Evolutionary conservation across 2,329 filamentous ascomycete genomes (phyloP).

Genomic region (Colletotrichum tofieldiae): DNA sequence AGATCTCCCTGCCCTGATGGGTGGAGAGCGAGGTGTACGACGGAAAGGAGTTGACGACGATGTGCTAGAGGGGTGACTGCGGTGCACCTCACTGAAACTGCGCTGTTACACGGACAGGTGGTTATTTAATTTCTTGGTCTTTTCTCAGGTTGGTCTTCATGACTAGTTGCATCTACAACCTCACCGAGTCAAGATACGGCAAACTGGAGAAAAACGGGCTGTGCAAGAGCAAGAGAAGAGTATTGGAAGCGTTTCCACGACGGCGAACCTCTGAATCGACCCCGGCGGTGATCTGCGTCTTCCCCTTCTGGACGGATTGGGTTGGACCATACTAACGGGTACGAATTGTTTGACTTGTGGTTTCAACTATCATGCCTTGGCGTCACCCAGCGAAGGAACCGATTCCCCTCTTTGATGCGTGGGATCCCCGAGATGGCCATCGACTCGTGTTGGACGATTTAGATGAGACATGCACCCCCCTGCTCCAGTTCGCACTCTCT

Average conservation of each 20-base stretch:
- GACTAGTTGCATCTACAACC: slow-evolving; percentile 19
- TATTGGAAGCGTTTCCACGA: slow-evolving; percentile 15
- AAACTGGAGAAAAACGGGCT: slow-evolving; percentile 2
- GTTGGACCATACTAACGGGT: slow-evolving; percentile 24
- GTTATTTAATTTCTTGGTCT: neutral
- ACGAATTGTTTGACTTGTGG: slow-evolving; percentile 31
- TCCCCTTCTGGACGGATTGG: slow-evolving; percentile 7
- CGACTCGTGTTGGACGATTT: slow-evolving; percentile 29
- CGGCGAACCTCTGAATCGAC: neutral
- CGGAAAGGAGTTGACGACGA: neutral
- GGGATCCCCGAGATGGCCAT: slow-evolving; percentile 14
- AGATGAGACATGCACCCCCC: slow-evolving; percentile 39
- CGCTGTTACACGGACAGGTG: slow-evolving; percentile 20
- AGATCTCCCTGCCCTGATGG: neutral
- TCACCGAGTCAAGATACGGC: slow-evolving; percentile 24
- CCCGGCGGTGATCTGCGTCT: neutral
- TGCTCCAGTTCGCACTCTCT: slow-evolving; percentile 4
- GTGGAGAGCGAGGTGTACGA: neutral
- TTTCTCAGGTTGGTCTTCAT: slow-evolving; percentile 10
- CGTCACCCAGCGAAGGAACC: slow-evolving; percentile 21
- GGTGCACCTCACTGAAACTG: slow-evolving; percentile 35
- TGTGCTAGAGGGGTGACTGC: slow-evolving; percentile 3
- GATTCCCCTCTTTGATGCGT: slow-evolving; percentile 2
- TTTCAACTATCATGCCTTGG: slow-evolving; percentile 29
- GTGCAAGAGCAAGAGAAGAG: neutral